Conservation (phyloP, 2,329 filamentous ascomycete species). For the Fonsecaea monophora region DNA sequence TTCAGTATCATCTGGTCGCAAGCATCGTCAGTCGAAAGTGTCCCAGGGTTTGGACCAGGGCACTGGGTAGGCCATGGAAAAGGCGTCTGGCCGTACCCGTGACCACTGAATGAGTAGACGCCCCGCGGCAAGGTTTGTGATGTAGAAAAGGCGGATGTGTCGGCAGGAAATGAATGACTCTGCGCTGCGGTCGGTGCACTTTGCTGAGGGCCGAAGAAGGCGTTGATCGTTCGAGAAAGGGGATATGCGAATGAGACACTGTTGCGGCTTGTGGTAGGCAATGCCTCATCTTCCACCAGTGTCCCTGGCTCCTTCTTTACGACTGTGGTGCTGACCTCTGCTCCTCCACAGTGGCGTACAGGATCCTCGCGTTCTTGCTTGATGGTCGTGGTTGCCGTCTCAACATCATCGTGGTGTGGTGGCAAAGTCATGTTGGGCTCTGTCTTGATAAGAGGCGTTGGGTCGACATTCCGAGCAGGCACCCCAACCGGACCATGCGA, state of each 20-base stretch:
- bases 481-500: background rate
- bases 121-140: background rate
- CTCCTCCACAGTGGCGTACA: background rate
- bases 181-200: background rate
- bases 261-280: background rate
- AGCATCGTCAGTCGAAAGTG: background rate
- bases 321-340: background rate
- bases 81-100: conserved; percentile 6
- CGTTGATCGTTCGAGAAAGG: conserved; percentile 1
- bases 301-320: conserved; percentile 15
- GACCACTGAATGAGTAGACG: background rate
- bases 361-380: conserved; percentile 19
- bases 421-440: conserved; percentile 19
- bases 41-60: background rate
- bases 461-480: background rate
- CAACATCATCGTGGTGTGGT: background rate
- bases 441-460: conserved; percentile 27
- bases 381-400: conserved; percentile 11
- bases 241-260: conserved; percentile 5
- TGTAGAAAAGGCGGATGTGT: background rate
- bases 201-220: conserved; percentile 10
- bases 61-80: conserved; percentile 11
- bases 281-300: background rate
- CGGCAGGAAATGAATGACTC: background rate
- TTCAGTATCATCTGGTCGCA: conserved; percentile 23